Evolutionary conservation across 1,284 basidiomycete genomes (phyloP).

Genomic region (Papiliotrema nemorosa): DNA sequence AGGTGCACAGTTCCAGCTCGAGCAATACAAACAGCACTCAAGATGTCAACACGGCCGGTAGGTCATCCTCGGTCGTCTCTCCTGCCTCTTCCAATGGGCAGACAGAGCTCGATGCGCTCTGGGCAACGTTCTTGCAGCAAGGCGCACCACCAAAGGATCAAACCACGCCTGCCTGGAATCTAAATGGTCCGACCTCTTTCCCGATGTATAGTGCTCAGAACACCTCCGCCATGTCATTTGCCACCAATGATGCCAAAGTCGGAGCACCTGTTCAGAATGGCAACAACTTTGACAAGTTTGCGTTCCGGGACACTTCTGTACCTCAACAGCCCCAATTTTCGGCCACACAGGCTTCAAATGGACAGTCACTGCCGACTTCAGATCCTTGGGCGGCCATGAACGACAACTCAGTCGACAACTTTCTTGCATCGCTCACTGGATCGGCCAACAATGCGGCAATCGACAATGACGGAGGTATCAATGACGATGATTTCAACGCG

Average conservation of each 20-base stretch:
- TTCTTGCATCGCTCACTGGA: slow-evolving; percentile 37
- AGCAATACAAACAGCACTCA: neutral
- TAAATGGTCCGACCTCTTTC: neutral
- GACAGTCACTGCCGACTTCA: neutral
- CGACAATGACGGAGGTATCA: slow-evolving; percentile 5
- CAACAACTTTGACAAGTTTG: slow-evolving; percentile 20
- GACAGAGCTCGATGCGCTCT: slow-evolving; percentile 40
- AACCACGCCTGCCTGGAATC: neutral
- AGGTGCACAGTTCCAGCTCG: neutral
- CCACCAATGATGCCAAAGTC: slow-evolving; percentile 14
- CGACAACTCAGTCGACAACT: slow-evolving; percentile 37
- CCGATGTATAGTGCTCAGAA: slow-evolving; percentile 28
- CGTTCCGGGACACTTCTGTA: slow-evolving; percentile 23
- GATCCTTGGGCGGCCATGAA: slow-evolving; percentile 27
- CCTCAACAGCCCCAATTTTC: neutral
- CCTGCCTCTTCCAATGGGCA: slow-evolving; percentile 15
- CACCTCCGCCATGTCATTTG: slow-evolving; percentile 32
- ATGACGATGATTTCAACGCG: slow-evolving; percentile 36
- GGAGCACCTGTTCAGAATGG: neutral
- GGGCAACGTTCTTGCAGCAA: slow-evolving; percentile 37
- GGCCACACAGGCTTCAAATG: neutral
- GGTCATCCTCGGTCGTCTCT: slow-evolving; percentile 6
- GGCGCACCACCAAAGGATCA: neutral
- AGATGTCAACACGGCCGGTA: neutral
- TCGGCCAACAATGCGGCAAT: slow-evolving; percentile 10